These are phyloP conservation scores for Neoboletus magnificus DNA, from an alignment of 768 basidiomycete species.

Conservation along the genomic window DNA sequence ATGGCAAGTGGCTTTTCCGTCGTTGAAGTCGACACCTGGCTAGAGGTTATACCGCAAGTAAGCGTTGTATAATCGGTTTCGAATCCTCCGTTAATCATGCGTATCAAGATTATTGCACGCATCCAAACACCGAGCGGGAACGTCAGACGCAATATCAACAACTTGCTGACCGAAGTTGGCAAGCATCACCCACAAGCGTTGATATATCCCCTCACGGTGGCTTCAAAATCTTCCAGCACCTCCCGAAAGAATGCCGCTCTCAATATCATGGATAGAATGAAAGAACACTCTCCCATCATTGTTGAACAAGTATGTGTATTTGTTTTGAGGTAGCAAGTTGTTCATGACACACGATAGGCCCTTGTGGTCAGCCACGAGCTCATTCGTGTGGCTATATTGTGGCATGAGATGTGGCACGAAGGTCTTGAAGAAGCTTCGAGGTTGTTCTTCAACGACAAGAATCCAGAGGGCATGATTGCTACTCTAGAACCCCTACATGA, in stretches of 20 bases:
- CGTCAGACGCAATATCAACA: conserved; percentile 86
- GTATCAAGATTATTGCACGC: conserved; percentile 85
- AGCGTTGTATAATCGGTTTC: conserved; percentile 2
- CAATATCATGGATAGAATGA: conserved; percentile 88
- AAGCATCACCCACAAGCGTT: conserved; percentile 96
- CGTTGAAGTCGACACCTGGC: conserved; percentile 96
- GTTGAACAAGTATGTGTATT: conserved; percentile 71
- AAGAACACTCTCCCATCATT: conserved; percentile 82
- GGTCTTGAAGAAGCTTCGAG: conserved; percentile 96
- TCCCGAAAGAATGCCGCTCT: conserved; percentile 79
- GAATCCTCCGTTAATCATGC: background rate
- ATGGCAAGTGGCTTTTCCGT: conserved; percentile 84
- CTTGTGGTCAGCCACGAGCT: conserved; percentile 88
- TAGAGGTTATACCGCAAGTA: conserved; percentile 98
- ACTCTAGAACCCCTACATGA: conserved; percentile 91
- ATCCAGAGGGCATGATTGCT: conserved; percentile 95
- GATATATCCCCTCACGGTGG: conserved; percentile 93
- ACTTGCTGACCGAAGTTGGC: conserved; percentile 86
- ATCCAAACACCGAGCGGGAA: conserved; percentile 91
- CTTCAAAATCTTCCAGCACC: conserved; percentile 89
- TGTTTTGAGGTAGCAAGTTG: background rate
- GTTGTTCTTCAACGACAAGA: conserved; percentile 94
- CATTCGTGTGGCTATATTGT: conserved; percentile 94
- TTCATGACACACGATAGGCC: conserved; percentile 46
- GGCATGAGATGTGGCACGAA: conserved; percentile 99